Conservation (phyloP, 345 rosid species). For the Noccaea bulbosa region DNA sequence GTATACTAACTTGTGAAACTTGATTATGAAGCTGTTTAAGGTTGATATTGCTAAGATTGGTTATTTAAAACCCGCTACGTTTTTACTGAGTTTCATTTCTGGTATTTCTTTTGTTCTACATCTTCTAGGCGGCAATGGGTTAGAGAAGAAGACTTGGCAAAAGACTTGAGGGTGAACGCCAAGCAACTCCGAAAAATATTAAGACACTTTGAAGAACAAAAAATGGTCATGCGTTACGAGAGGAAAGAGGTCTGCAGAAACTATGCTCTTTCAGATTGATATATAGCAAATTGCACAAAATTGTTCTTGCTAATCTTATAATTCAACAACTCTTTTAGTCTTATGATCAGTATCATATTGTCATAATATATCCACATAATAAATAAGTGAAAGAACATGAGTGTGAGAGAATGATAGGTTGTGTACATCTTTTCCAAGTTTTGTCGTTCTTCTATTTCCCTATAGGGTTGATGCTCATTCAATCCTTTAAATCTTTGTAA, state of each 20-base stretch:
- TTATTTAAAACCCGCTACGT: slow-evolving; percentile 3
- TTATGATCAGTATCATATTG: background rate
- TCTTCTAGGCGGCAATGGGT: slow-evolving; percentile 82
- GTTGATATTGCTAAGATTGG: slow-evolving; percentile 2
- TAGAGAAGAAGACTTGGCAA: slow-evolving; percentile 95
- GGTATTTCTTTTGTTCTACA: slow-evolving; percentile 2
- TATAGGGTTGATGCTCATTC: background rate
- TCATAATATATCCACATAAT: slow-evolving; percentile 8
- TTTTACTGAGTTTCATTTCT: slow-evolving; percentile 1
- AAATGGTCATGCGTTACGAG: slow-evolving; percentile 71
- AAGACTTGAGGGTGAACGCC: slow-evolving; percentile 73
- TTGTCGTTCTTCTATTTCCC: background rate
- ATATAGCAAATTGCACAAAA: background rate
- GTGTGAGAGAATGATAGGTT: slow-evolving; percentile 6
- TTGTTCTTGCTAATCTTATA: background rate
- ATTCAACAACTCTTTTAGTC: background rate
- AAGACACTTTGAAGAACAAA: slow-evolving; percentile 78
- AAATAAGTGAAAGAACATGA: background rate
- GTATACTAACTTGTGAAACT: slow-evolving; percentile 13
- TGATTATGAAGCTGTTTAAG: slow-evolving; percentile 11
- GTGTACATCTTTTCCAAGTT: slow-evolving; percentile 4
- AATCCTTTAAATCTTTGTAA: background rate
- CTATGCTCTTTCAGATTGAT: slow-evolving; percentile 11
- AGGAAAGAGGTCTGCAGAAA: slow-evolving; percentile 72
- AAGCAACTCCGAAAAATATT: slow-evolving; percentile 82